A percentile compares a stretch with the other conserved stretches of the same genome.
Conservation (phyloP, 2,329 filamentous ascomycete genomes). For the Microcyclospora pomicola region DNA sequence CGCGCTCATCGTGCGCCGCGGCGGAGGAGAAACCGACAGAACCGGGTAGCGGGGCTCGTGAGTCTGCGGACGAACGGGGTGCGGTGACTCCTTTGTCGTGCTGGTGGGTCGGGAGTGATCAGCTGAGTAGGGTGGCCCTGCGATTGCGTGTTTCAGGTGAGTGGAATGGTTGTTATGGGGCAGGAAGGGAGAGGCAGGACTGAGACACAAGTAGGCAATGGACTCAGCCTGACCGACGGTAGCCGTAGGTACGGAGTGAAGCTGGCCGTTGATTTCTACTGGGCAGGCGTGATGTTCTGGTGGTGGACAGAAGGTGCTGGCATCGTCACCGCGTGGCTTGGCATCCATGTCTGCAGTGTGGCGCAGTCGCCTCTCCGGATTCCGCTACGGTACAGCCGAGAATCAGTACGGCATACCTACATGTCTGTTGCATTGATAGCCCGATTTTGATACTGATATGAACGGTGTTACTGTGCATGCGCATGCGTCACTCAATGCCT, state of each 20-base stretch:
- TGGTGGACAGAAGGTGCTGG: not conserved
- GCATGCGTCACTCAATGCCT: too few species aligned
- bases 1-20: constrained; percentile 11
- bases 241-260: not conserved
- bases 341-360: not conserved
- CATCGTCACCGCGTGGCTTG: not conserved
- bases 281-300: not conserved
- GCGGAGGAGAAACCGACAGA: not conserved
- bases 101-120: not conserved
- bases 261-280: not conserved
- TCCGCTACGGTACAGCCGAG: not conserved
- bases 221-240: not conserved
- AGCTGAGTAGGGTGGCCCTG: not conserved
- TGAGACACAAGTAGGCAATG: not conserved
- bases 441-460: too few species aligned
- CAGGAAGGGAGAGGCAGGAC: not conserved
- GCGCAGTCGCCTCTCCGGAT: not conserved
- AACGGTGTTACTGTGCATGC: too few species aligned
- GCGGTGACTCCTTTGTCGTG: not conserved
- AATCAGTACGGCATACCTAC: not conserved
- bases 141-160: not conserved
- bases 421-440: not conserved
- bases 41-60: constrained; percentile 1
- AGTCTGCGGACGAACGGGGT: constrained; percentile 10
- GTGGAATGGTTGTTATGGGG: not conserved